Evolutionary conservation across 371 early-diverging fungal genomes (phyloP).

Genomic region (Batrachochytrium dendrobatidis): DNA sequence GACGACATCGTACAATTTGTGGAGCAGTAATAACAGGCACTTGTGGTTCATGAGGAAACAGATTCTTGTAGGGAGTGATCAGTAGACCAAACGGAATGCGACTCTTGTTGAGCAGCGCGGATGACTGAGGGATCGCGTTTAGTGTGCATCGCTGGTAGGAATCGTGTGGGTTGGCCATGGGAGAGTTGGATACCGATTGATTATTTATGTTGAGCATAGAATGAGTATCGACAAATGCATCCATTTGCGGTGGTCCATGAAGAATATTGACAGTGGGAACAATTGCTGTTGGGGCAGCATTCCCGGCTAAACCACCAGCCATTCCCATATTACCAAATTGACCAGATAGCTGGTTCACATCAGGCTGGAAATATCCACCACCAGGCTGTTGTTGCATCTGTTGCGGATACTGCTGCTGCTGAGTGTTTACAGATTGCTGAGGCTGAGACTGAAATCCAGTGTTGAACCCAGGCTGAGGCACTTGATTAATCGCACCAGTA

Average conservation of each 20-base stretch:
- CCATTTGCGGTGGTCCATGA: conserved; percentile 12
- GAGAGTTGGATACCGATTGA: conserved; percentile 1
- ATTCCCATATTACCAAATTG: conserved; percentile 5
- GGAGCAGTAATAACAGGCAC: conserved; percentile 78
- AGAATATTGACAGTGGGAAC: conserved; percentile 16
- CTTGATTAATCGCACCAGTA: not conserved
- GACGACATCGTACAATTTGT: conserved; percentile 84
- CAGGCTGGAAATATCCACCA: not conserved
- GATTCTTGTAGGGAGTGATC: conserved; percentile 68
- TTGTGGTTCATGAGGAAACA: conserved; percentile 34
- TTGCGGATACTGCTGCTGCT: not conserved
- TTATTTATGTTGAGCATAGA: not conserved
- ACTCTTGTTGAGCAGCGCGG: conserved; percentile 71
- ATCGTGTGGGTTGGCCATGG: conserved; percentile 55
- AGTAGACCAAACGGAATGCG: conserved; percentile 82
- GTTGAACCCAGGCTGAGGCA: not conserved
- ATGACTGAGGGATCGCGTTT: conserved; percentile 78
- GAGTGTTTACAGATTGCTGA: not conserved
- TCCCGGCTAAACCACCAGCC: not conserved
- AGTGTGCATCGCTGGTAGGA: conserved; percentile 82
- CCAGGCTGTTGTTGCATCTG: not conserved
- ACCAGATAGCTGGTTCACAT: conserved; percentile 9
- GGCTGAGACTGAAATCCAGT: conserved; percentile 9
- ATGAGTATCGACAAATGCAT: not conserved
- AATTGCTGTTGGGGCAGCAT: not conserved